Conservation (phyloP, 2,329 filamentous ascomycete species). For the Hortaea werneckii region DNA sequence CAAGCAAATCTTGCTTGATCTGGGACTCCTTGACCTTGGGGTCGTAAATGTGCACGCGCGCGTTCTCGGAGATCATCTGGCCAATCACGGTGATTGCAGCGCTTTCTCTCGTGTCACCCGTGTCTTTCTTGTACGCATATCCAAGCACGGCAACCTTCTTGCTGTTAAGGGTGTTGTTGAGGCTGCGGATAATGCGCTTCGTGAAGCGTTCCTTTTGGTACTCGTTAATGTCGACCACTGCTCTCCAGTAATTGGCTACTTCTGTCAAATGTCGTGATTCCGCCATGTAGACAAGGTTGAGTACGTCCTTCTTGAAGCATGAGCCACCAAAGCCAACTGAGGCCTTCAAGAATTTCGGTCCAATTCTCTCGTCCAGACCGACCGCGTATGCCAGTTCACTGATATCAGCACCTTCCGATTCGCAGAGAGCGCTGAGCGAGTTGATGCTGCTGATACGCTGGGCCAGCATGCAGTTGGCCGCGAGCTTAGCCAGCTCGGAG, state of each 20-base stretch:
- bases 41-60: conserved; percentile 59
- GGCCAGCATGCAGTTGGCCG: conserved; percentile 69
- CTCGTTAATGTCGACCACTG: conserved; percentile 67
- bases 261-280: conserved; percentile 59
- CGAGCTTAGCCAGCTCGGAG: conserved; percentile 68
- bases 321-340: conserved; percentile 70
- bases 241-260: conserved; percentile 65
- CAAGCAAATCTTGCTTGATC: conserved; percentile 23
- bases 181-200: conserved; percentile 50
- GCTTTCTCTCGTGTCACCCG: conserved; percentile 62
- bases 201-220: conserved; percentile 52
- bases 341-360: conserved; percentile 61
- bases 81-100: conserved; percentile 59
- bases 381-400: conserved; percentile 58
- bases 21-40: conserved; percentile 34
- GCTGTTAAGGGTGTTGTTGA: conserved; percentile 57
- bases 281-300: conserved; percentile 63
- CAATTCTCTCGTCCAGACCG: conserved; percentile 60
- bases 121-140: conserved; percentile 73
- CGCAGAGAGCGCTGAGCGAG: conserved; percentile 69
- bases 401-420: conserved; percentile 65
- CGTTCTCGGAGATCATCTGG: conserved; percentile 52
- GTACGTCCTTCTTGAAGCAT: conserved; percentile 73
- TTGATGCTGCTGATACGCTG: conserved; percentile 76
- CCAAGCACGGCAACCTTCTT: conserved; percentile 66